Percentiles rank a stretch among this genome's conserved stretches.
Conservation (phyloP, 169 alveolate species). For the Theileria annulata region DNA sequence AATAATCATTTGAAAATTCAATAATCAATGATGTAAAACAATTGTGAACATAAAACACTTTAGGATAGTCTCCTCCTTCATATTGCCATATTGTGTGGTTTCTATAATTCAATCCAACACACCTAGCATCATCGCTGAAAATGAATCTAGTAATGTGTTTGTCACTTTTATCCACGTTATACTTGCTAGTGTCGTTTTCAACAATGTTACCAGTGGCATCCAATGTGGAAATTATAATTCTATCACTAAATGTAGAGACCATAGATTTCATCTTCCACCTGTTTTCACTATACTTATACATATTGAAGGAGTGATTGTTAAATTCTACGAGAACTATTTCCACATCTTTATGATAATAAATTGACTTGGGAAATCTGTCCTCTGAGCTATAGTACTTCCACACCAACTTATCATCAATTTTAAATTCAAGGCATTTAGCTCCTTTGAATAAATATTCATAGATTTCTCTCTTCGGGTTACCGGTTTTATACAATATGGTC, state of each 20-base stretch:
- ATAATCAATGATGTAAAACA: too few relatives aligned
- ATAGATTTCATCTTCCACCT: constrained; percentile 1
- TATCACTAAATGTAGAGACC: too few relatives aligned
- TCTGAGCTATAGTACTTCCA: background rate
- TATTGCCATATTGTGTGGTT: too few relatives aligned
- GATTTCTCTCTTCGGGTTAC: too few relatives aligned
- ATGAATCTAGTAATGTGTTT: too few relatives aligned
- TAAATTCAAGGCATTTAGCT: background rate
- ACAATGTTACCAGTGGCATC: background rate
- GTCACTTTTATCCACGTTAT: background rate
- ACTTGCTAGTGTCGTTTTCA: background rate
- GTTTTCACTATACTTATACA: background rate
- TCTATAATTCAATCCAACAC: too few relatives aligned
- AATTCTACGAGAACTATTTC: background rate
- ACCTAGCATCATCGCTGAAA: too few relatives aligned
- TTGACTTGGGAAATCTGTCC: constrained; percentile 1
- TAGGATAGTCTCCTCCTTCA: too few relatives aligned
- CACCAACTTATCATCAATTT: background rate
- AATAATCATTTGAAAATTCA: too few relatives aligned
- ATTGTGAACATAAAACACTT: too few relatives aligned
- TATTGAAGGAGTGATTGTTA: background rate
- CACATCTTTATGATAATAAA: background rate
- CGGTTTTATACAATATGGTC: too few relatives aligned
- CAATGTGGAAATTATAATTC: too few relatives aligned
- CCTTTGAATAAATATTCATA: background rate